These are phyloP conservation scores for Lentinula lateritia DNA, from an alignment of 768 basidiomycete genomes.

Conservation along the genomic window DNA sequence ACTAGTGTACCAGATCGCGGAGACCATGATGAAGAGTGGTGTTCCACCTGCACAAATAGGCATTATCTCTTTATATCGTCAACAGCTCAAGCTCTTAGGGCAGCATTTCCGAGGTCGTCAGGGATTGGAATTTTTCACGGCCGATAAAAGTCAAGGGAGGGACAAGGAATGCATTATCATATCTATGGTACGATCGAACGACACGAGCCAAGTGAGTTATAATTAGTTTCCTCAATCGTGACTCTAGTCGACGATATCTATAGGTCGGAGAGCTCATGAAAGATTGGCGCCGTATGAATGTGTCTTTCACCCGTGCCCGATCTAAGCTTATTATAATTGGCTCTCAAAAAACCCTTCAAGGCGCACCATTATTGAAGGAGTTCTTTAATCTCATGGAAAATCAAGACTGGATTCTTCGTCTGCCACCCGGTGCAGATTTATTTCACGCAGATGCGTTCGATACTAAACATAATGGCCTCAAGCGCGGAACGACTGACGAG, in stretches of 20 bases:
- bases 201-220: slow-evolving; percentile 55
- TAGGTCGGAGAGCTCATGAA: slow-evolving; percentile 90
- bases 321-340: slow-evolving; percentile 90
- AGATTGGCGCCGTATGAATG: slow-evolving; percentile 96
- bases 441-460: slow-evolving; percentile 33
- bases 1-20: slow-evolving; percentile 60
- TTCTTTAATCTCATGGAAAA: slow-evolving; percentile 77
- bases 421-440: slow-evolving; percentile 50
- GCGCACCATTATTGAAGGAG: slow-evolving; percentile 54
- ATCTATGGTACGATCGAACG: slow-evolving; percentile 88
- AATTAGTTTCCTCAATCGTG: background rate
- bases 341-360: slow-evolving; percentile 69
- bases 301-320: slow-evolving; percentile 90
- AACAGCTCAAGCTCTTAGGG: slow-evolving; percentile 88
- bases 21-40: slow-evolving; percentile 61
- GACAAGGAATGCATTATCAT: slow-evolving; percentile 96
- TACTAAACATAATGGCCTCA: background rate
- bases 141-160: slow-evolving; percentile 89
- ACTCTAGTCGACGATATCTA: background rate
- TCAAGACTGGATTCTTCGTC: slow-evolving; percentile 61
- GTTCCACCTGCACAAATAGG: slow-evolving; percentile 70
- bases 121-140: slow-evolving; percentile 81
- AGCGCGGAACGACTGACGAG: background rate
- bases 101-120: slow-evolving; percentile 51
- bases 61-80: slow-evolving; percentile 87